Base-by-base conservation (phyloP, 1,284 basidiomycete species). In the Paramarasmius palmivorus region DNA sequence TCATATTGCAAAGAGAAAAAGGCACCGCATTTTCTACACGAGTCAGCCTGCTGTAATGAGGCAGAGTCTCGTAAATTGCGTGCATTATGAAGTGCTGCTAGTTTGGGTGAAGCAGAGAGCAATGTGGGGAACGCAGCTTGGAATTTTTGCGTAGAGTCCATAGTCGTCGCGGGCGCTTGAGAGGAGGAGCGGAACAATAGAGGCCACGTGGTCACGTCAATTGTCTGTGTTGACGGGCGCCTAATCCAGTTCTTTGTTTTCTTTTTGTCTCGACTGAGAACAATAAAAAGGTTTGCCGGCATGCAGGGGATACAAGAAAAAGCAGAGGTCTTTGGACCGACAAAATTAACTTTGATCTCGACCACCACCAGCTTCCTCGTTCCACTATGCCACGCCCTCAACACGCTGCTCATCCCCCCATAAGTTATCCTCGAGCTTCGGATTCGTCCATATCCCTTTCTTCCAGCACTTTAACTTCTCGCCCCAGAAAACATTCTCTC, bases 11-110 rank as follows among this genome's bases (percentile, higher is more conserved):
- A 38, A 45, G 25, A 46, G 23, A 57, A 36, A 20, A 53, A 57
- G 14, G 50, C 23, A 20, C 55, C 83, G 59, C 85, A 88, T 68
- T 68, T 73, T 1, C 64, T 50, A 65, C 86, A 88, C 49, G 74
- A 70, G 50, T 72, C 63, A 38, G 25, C 32, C n/a, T 45, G 44
- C n/a, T 29, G 15, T 14, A 17, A 15, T 53, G 39, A 14, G 38
- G 20, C 15, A n/a, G 3, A 25, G 29, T 17, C 26, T 22, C 29
- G 25, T 38, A 37, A 14, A 23, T 25, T 48, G 23, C 47, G 49
- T 15, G 45, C 38, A 0, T 75, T 67, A 62, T 88, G 84, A 26
- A 86, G 71, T 39, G 86, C 83, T 15, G 88, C 77, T 39, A 90
- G 73, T 49, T 5, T 82, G 75, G 6, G 84, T 82, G 38, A 79